phyloP scores from a whole-genome alignment of 352 stramenopile species.

The Phytophthora hybrid region DNA sequence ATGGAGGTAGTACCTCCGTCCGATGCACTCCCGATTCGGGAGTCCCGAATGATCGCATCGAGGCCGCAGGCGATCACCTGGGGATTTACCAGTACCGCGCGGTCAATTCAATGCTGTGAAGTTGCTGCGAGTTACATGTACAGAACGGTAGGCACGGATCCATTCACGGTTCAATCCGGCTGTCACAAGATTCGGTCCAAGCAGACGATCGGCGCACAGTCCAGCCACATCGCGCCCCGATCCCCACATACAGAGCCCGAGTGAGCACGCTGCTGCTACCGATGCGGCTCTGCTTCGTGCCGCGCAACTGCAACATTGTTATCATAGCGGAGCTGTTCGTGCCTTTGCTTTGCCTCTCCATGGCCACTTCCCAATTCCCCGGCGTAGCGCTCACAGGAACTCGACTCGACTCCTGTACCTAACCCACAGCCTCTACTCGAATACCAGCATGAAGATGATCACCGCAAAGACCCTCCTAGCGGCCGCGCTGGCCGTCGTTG shows the following conservation, averaged over 20 bases:
- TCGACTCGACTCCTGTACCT: constrained; percentile 21
- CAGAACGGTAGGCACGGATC: neutral
- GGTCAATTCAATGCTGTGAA: no score
- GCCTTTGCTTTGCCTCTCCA: constrained; percentile 1
- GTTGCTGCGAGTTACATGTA: neutral
- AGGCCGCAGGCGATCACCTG: neutral
- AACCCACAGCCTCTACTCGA: neutral
- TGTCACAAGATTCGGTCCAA: constrained; percentile 4
- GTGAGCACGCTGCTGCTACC: no score
- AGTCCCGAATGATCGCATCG: neutral
- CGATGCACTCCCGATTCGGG: neutral
- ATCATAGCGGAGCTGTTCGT: constrained; percentile 26
- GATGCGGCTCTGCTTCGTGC: no score
- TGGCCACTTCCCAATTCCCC: constrained; percentile 32
- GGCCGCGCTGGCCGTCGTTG: constrained; percentile 29
- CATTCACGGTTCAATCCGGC: neutral
- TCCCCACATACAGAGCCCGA: no score
- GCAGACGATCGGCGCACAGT: neutral
- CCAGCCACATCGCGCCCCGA: neutral
- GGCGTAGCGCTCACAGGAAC: constrained; percentile 29
- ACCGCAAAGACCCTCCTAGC: constrained; percentile 27
- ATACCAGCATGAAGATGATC: constrained; percentile 30
- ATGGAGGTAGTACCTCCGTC: no score
- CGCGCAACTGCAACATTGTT: constrained; percentile 21
- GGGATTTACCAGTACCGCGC: no score